These are phyloP conservation scores for Clathrospora elynae DNA, from an alignment of 2,329 filamentous ascomycete species.

Conservation along the genomic window DNA sequence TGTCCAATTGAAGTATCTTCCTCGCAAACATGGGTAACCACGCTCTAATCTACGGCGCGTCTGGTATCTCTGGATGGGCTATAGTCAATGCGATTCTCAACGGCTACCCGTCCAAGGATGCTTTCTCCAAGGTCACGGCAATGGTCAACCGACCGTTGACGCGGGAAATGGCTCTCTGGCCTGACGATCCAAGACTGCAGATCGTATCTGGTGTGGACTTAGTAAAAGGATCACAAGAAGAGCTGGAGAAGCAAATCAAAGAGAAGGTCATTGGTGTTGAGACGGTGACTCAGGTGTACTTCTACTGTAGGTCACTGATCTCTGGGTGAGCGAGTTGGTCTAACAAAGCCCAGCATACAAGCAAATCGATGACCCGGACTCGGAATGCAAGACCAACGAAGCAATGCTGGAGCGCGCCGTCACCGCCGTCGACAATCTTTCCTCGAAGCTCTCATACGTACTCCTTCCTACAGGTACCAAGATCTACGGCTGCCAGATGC, in stretches of 20 bases:
- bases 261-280: slow-evolving; percentile 44
- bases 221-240: slow-evolving; percentile 43
- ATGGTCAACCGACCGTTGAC: slow-evolving; percentile 55
- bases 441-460: slow-evolving; percentile 35
- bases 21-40: slow-evolving; percentile 32
- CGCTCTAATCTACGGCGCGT: slow-evolving; percentile 51
- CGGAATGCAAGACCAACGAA: slow-evolving; percentile 45
- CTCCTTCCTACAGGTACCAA: slow-evolving; percentile 48
- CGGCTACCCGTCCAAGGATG: slow-evolving; percentile 53
- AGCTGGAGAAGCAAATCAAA: slow-evolving; percentile 42
- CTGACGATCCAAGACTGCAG: slow-evolving; percentile 43
- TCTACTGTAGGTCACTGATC: slow-evolving; percentile 36
- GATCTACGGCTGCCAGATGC: slow-evolving; percentile 48
- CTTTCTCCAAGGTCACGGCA: slow-evolving; percentile 54
- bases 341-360: slow-evolving; percentile 34
- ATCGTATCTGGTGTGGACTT: slow-evolving; percentile 51
- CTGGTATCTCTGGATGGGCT: slow-evolving; percentile 58
- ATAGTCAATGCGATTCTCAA: slow-evolving; percentile 56
- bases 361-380: slow-evolving; percentile 34
- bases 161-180: slow-evolving; percentile 45
- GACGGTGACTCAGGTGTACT: slow-evolving; percentile 50
- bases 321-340: background rate
- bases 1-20: background rate
- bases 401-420: slow-evolving; percentile 48
- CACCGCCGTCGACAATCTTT: slow-evolving; percentile 38